Evolutionary conservation across 2,329 filamentous ascomycete species (phyloP), one percentile per base, ranked within the genome.

Genomic region (Epichloe uncinata): DNA sequence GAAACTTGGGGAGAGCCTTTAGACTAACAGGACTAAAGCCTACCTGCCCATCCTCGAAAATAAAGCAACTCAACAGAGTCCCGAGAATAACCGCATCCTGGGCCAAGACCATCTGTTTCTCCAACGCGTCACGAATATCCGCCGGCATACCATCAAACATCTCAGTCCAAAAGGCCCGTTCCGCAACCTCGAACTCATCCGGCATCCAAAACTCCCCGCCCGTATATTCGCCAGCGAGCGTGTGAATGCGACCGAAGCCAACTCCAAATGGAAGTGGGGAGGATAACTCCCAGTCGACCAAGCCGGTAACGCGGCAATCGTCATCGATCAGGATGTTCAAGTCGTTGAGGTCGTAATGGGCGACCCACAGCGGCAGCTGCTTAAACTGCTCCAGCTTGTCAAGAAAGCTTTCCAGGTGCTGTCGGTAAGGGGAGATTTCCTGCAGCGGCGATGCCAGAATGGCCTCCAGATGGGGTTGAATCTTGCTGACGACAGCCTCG

Each of bases 11-110:
- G n/a, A 62, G 56, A 12, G 57, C 55, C 49, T 59, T 61, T 15
- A 59, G 36, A 11, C 50, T 12, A 34, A 64, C 42, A 20, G 51
- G 7, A 20, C 54, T 47, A 38, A 49, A 52, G 37, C 53, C 55
- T 4, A 60, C 57, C 47, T 61, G 52, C 16, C 57, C 61, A 20
- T 61, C 42, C 45, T 61, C 58, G 40, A 58, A 56, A 47, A 55
- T 55, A 42, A 63, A 62, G 44, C 48, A 55, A 47, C 53, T 40
- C 37, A 62, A 50, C 49, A 65, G 48, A 13, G 62, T 65, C 22
- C 53, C 60, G 18, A 63, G 53, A 9, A 61, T 55, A 13, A 64
- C 56, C 5, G 54, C 57, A 48, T 64, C 58, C 52, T 66, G 61
- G 33, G 64, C 56, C 36, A 63, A 53, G 18, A 53, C 49, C 38